These are phyloP conservation scores for Mimosa pudica DNA, from an alignment of 306 rosid genomes.

Conservation along the genomic window DNA sequence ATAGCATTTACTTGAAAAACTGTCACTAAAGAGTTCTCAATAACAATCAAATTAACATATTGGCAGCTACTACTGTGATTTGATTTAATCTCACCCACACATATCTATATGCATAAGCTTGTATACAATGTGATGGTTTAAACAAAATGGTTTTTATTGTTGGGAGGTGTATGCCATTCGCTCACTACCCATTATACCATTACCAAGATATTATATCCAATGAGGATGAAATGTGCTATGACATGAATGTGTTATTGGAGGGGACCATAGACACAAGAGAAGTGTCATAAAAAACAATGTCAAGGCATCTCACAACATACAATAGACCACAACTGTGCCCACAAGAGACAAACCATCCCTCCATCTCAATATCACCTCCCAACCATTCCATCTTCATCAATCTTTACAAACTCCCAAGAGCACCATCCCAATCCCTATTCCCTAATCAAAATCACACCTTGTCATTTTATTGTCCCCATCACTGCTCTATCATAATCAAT, in stretches of 20 bases:
- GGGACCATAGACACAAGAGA: conserved; percentile 21
- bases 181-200: no score
- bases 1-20: no score
- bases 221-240: background rate
- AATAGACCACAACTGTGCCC: conserved; percentile 41
- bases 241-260: background rate
- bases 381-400: conserved; percentile 5
- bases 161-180: no score
- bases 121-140: no score
- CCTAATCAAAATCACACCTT: conserved; percentile 5
- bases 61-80: no score
- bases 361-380: conserved; percentile 30
- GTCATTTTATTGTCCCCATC: conserved; percentile 20
- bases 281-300: conserved; percentile 42
- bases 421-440: background rate
- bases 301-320: conserved; percentile 38
- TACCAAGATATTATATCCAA: background rate
- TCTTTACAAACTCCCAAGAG: background rate
- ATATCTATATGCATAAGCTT: no score
- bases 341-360: conserved; percentile 36
- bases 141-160: no score
- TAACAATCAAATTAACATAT: no score
- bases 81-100: no score
- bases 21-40: no score
- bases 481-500: background rate